Evolutionary conservation across 2,329 filamentous ascomycete species (phyloP), one percentile per base, ranked within the genome.

Genomic region (Curvularia sp.): DNA sequence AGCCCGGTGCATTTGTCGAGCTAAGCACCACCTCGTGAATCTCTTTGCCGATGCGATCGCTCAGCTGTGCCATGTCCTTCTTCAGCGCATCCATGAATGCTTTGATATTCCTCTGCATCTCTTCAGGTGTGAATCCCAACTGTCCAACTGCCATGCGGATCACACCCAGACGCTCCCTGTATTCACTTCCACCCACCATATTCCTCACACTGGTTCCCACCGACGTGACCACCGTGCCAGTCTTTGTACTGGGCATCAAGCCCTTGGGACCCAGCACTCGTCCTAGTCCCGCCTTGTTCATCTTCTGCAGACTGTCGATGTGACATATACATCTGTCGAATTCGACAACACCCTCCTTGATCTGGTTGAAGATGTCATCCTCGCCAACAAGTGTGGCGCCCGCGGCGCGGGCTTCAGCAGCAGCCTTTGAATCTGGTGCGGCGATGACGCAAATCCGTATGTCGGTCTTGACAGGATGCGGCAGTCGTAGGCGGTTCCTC

Each of bases 251-350:
- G 5, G 95, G 95, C 95, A 99, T 98, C 72, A 99, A 79, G 2
- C 93, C 93, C 78, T 87, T 89, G 45, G 96, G 95, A 71, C 95
- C 95, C 19, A 99, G 82, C 42, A 97, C 84, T 65, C 89, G 86
- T 63, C 90, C 94, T 63, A 99, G 77, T 0, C 86, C 87, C 34
- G 93, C 89, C 81, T 95, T 93, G 75, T 89, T 90, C 71, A 99
- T 81, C 55, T 90, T 92, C 51, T 85, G 84, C 67, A 95, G 82
- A 67, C 89, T 93, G 68, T 91, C 87, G 49, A 84, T 83, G 77
- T 97, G 93, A 79, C 92, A 96, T 68, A 99, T 87, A 62, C 93
- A 90, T 54, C 91, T 85, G 76, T 98, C 95, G 75, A 98, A 99
- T 25, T 92, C 86, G 64, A 98, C 89, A 38, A 87, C 86, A 41